Percentiles rank a stretch among this genome's conserved stretches.
Conservation (phyloP, 805 yeast species). For the Saturnispora halmiae region DNA sequence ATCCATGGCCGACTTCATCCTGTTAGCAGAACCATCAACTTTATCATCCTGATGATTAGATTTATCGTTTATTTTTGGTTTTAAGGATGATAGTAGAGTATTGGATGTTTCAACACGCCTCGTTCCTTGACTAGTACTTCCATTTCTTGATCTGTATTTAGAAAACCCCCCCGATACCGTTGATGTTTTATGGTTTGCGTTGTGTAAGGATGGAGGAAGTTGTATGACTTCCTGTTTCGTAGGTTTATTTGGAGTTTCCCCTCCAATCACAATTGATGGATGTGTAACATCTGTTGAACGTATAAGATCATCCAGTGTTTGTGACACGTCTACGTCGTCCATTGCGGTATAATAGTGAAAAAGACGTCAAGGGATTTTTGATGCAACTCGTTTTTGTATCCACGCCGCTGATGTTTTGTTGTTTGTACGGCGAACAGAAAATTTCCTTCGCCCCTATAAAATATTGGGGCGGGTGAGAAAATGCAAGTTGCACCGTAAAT, state of each 20-base stretch:
- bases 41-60: not conserved
- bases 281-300: not conserved
- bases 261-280: not conserved
- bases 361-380: too few relatives aligned
- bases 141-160: not conserved
- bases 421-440: too few relatives aligned
- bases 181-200: not conserved
- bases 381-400: too few relatives aligned
- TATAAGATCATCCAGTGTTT: slow-evolving; percentile 4
- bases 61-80: not conserved
- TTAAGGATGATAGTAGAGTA: too few relatives aligned
- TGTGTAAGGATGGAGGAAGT: not conserved
- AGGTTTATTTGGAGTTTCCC: too few relatives aligned
- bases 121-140: slow-evolving; percentile 3
- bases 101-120: not conserved
- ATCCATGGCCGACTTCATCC: slow-evolving; percentile 1
- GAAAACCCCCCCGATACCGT: slow-evolving; percentile 1
- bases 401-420: too few relatives aligned
- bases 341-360: too few relatives aligned
- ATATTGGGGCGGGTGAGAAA: too few relatives aligned
- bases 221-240: too few relatives aligned
- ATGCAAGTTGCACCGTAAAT: too few relatives aligned
- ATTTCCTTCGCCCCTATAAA: too few relatives aligned
- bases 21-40: not conserved
- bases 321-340: slow-evolving; percentile 2